Conservation (phyloP, 2,329 filamentous ascomycete species). For the Colletotrichum sp. region DNA sequence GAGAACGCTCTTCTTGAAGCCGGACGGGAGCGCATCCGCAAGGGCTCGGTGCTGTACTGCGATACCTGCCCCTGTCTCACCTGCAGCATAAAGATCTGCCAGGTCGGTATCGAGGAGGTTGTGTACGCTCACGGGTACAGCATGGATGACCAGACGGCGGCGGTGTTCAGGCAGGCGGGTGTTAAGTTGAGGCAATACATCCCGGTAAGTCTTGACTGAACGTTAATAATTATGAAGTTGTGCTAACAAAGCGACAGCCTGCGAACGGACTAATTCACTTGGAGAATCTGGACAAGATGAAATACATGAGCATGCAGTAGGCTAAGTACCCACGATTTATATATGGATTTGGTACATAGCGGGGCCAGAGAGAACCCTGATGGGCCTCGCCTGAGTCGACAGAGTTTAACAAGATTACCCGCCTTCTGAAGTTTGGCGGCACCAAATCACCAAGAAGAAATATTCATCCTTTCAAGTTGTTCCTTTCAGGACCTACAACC, state of each 20-base stretch:
- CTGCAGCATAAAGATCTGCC: slow-evolving; percentile 97
- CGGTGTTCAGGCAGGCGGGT: slow-evolving; percentile 82
- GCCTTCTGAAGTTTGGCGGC: not conserved
- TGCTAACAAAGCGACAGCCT: slow-evolving; percentile 49
- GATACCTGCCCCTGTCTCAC: slow-evolving; percentile 97
- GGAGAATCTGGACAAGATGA: slow-evolving; percentile 63
- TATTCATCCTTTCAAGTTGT: not conserved
- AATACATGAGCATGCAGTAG: slow-evolving; percentile 22
- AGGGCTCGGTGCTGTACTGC: slow-evolving; percentile 86
- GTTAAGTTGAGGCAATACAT: slow-evolving; percentile 87
- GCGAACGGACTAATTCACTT: slow-evolving; percentile 69
- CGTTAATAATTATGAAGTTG: not conserved
- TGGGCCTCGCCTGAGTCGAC: not conserved
- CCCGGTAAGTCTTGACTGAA: slow-evolving; percentile 64
- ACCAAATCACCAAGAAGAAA: not conserved
- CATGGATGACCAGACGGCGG: slow-evolving; percentile 86
- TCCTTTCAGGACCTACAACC: not conserved
- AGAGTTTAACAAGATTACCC: not conserved
- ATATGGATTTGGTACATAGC: not conserved
- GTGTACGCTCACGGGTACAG: slow-evolving; percentile 94
- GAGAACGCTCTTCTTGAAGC: slow-evolving; percentile 97
- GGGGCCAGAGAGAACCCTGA: not conserved
- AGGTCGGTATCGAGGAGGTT: slow-evolving; percentile 94
- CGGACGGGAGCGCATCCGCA: slow-evolving; percentile 85
- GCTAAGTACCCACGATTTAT: not conserved